Conservation (phyloP, 805 yeast genomes). For the Yarrowia sp. region DNA sequence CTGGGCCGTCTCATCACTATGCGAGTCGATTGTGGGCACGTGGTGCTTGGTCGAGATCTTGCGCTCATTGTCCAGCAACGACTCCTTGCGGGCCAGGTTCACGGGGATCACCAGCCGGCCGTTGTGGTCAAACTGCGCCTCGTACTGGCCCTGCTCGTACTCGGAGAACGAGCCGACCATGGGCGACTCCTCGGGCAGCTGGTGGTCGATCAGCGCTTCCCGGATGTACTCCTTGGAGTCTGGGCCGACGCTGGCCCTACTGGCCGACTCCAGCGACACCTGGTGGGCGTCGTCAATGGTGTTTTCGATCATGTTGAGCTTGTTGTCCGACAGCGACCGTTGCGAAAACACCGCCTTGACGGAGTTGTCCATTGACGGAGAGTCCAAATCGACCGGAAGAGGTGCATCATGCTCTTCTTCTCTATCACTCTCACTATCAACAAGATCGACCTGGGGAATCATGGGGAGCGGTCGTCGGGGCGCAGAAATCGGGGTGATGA, state of each 20-base stretch:
- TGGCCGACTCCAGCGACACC: slow-evolving; percentile 22
- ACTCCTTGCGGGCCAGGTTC: slow-evolving; percentile 47
- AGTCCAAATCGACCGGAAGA: neutral
- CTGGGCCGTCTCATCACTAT: slow-evolving; percentile 42
- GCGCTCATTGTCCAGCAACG: slow-evolving; percentile 48
- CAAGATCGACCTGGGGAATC: slow-evolving; percentile 32
- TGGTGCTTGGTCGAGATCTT: slow-evolving; percentile 45
- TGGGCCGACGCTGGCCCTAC: neutral
- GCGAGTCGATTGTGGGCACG: slow-evolving; percentile 34
- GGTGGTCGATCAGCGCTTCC: slow-evolving; percentile 32
- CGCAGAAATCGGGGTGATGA: slow-evolving; percentile 30
- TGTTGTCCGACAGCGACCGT: slow-evolving; percentile 21
- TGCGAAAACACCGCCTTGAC: slow-evolving; percentile 26
- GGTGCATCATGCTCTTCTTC: neutral
- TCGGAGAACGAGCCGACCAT: slow-evolving; percentile 31
- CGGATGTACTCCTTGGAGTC: slow-evolving; percentile 36
- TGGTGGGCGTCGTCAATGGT: slow-evolving; percentile 34
- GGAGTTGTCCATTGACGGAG: slow-evolving; percentile 16
- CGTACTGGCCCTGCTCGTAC: slow-evolving; percentile 36
- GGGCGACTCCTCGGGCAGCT: slow-evolving; percentile 21
- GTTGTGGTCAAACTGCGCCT: slow-evolving; percentile 30
- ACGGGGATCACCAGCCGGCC: slow-evolving; percentile 31
- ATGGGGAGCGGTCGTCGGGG: slow-evolving; percentile 38
- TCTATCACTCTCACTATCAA: neutral
- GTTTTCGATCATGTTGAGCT: slow-evolving; percentile 36